Conservation (phyloP, 768 basidiomycete species). For the Boletus barrowsii region DNA sequence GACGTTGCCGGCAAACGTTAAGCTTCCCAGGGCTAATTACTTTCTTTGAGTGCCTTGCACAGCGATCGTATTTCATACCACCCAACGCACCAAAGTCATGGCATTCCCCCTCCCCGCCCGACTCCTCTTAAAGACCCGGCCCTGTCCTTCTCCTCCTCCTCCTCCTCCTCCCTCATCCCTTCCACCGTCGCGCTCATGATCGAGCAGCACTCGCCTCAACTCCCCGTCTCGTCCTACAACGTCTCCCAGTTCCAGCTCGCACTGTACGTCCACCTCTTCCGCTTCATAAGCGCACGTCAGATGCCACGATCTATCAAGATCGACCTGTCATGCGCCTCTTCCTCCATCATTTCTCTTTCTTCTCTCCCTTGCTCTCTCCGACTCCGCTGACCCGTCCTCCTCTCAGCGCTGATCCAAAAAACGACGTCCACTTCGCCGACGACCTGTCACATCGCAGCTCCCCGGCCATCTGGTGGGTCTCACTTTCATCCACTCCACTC, state of each 20-base stretch:
- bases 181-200: conserved; percentile 45
- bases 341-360: conserved; percentile 4
- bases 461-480: conserved; percentile 45
- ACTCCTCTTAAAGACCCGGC: conserved; percentile 21
- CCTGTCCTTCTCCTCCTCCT: conserved; percentile 3
- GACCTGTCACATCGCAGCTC: conserved; percentile 47
- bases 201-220: conserved; percentile 43
- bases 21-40: conserved; percentile 34
- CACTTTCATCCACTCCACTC: conserved; percentile 13
- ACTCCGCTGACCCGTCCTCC: conserved; percentile 13
- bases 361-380: not conserved
- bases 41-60: conserved; percentile 32
- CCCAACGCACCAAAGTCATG: not conserved
- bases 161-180: not conserved
- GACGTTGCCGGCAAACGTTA: conserved; percentile 34
- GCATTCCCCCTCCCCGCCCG: conserved; percentile 3
- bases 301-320: conserved; percentile 33
- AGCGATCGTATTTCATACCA: conserved; percentile 34
- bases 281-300: conserved; percentile 26
- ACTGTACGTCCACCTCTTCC: conserved; percentile 42
- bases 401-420: conserved; percentile 39
- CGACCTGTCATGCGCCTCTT: conserved; percentile 21
- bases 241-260: conserved; percentile 61
- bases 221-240: conserved; percentile 55
- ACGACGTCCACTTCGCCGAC: conserved; percentile 41